These are phyloP conservation scores for Cudoniella acicularis DNA, from an alignment of 495 filamentous ascomycete species.

Conservation along the genomic window DNA sequence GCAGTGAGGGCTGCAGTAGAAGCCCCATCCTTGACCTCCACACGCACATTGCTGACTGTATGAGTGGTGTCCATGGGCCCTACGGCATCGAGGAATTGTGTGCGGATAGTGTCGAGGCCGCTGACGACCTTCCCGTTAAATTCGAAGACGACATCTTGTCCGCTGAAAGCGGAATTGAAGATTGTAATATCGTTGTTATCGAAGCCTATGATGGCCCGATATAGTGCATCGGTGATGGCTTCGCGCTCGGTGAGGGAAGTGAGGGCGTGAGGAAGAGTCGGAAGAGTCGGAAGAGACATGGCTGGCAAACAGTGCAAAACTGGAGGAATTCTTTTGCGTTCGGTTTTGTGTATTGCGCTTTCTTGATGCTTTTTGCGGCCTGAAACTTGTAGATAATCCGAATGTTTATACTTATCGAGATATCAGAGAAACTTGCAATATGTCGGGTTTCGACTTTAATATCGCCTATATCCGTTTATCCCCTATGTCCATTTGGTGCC, in stretches of 20 bases:
- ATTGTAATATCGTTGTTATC: constrained; percentile 8
- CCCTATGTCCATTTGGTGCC: too few relatives aligned
- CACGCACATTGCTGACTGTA: constrained; percentile 7
- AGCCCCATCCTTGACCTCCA: constrained; percentile 1
- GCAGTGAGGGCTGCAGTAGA: constrained; percentile 6
- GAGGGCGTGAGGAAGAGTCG: constrained; percentile 4
- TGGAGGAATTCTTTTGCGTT: too few relatives aligned
- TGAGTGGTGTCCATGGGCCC: constrained; percentile 18
- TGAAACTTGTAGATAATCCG: too few relatives aligned
- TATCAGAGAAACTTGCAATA: too few relatives aligned
- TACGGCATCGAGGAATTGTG: neutral
- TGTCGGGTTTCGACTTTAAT: too few relatives aligned
- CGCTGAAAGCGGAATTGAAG: neutral
- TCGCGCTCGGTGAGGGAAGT: constrained; percentile 1
- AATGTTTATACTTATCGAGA: too few relatives aligned
- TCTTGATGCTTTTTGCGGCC: too few relatives aligned
- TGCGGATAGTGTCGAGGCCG: neutral
- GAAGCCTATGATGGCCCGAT: constrained; percentile 2
- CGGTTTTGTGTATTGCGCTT: too few relatives aligned
- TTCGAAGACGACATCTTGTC: neutral
- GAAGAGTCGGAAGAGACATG: too few relatives aligned
- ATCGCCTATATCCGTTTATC: too few relatives aligned
- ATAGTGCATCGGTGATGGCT: constrained; percentile 13
- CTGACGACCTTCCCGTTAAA: neutral
- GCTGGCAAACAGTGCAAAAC: too few relatives aligned